Percentiles rank a stretch among this genome's conserved stretches.
Conservation (phyloP, 1,284 basidiomycete species). For the Malassezia furfur region DNA sequence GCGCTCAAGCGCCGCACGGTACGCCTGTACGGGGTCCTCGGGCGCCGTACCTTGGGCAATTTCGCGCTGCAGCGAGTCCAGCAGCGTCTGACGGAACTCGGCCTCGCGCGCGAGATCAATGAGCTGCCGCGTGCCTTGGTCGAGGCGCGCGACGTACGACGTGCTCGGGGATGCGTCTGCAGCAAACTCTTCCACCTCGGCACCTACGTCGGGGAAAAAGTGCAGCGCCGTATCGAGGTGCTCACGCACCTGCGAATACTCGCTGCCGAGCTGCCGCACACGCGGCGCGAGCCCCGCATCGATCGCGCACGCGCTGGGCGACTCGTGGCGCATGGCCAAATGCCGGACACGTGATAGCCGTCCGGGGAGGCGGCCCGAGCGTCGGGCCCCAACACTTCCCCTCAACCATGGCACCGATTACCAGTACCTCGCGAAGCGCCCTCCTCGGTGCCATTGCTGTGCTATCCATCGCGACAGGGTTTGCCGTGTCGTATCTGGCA, state of each 20-base stretch:
- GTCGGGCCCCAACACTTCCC: not conserved
- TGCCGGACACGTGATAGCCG: not conserved
- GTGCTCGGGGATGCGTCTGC: not conserved
- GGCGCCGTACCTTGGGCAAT: not conserved
- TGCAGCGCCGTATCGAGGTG: not conserved
- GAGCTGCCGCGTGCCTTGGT: slow-evolving; percentile 23
- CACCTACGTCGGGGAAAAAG: slow-evolving; percentile 4
- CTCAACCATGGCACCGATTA: slow-evolving; percentile 5
- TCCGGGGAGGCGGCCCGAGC: not conserved
- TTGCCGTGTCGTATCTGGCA: slow-evolving; percentile 4
- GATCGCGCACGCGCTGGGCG: not conserved
- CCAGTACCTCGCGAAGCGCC: not conserved
- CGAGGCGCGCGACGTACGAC: slow-evolving; percentile 17
- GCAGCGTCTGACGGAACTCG: slow-evolving; percentile 17
- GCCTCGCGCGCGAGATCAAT: slow-evolving; percentile 30
- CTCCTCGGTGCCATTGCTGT: not conserved
- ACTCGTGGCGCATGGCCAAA: not conserved
- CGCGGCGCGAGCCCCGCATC: slow-evolving; percentile 13
- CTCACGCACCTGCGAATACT: not conserved
- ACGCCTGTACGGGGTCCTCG: not conserved
- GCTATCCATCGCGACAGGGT: slow-evolving; percentile 4
- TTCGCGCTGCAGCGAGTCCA: slow-evolving; percentile 18
- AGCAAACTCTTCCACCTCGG: slow-evolving; percentile 13
- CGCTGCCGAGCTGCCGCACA: slow-evolving; percentile 5
- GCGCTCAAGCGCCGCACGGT: not conserved